phyloP scores from a whole-genome alignment of 2,329 filamentous ascomycete species.

The Cercospora beticola region DNA sequence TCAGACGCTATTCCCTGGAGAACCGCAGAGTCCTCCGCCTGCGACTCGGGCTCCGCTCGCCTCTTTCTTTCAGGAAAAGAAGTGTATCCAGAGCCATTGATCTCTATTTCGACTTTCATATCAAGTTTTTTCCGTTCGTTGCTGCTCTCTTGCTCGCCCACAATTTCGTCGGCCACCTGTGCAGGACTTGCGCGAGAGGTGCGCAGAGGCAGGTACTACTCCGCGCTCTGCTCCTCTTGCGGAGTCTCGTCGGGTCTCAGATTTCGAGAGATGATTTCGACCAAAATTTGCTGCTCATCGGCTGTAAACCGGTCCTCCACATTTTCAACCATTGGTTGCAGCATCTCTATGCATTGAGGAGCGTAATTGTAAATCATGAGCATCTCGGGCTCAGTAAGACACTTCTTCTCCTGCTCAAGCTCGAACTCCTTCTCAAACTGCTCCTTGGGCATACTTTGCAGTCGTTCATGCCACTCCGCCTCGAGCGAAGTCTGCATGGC shows the following conservation, averaged over 20 bases:
- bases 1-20: background rate
- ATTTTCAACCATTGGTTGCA: constrained; percentile 41
- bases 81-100: background rate
- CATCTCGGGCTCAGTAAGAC: constrained; percentile 38
- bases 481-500: constrained; percentile 31
- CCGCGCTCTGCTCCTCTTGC: constrained; percentile 9
- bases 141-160: background rate
- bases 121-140: background rate
- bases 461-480: constrained; percentile 29
- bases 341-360: constrained; percentile 35
- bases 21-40: background rate
- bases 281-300: constrained; percentile 36
- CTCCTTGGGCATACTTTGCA: constrained; percentile 29
- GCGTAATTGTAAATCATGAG: constrained; percentile 39
- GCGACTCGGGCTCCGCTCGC: background rate
- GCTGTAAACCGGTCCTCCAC: constrained; percentile 36
- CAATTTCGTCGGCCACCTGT: background rate
- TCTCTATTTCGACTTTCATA: background rate
- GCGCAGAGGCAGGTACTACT: constrained; percentile 16
- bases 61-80: background rate
- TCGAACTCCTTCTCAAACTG: constrained; percentile 32
- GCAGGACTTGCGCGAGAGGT: background rate
- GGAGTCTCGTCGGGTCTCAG: constrained; percentile 21
- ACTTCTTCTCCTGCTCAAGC: constrained; percentile 35
- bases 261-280: constrained; percentile 28